Evolutionary conservation across 306 rosid genomes (phyloP).

Genomic region (Vigna radiata): DNA sequence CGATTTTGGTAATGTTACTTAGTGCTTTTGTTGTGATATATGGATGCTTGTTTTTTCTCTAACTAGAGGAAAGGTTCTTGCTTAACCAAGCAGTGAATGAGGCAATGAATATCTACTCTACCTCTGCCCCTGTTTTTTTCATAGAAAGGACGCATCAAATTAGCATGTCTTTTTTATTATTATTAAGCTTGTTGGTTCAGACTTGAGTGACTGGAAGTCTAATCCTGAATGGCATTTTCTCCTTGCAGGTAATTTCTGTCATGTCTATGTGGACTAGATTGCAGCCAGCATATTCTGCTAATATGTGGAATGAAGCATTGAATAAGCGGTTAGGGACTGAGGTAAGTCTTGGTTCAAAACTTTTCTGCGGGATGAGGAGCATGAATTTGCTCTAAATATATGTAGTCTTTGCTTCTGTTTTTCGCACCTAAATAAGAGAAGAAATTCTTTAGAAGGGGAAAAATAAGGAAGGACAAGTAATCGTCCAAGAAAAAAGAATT

Average conservation of each 20-base stretch:
- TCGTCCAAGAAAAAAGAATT: neutral
- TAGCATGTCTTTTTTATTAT: neutral
- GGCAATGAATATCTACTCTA: neutral
- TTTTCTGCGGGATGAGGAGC: constrained; percentile 4
- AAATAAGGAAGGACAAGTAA: neutral
- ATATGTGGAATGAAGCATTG: constrained; percentile 97
- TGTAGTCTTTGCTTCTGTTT: neutral
- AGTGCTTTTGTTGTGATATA: constrained; percentile 1
- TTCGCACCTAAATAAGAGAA: neutral
- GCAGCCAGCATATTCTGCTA: constrained; percentile 95
- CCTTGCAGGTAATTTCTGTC: constrained; percentile 87
- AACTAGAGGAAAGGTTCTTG: neutral
- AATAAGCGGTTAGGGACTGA: constrained; percentile 89
- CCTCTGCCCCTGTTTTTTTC: neutral
- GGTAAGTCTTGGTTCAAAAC: constrained; percentile 48
- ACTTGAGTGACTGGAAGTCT: constrained; percentile 16
- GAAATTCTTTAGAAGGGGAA: neutral
- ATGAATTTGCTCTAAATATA: constrained; percentile 21
- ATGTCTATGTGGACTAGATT: constrained; percentile 96
- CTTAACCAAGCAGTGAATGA: neutral
- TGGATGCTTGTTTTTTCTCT: neutral
- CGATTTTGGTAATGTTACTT: constrained; percentile 19
- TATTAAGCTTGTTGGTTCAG: constrained; percentile 1
- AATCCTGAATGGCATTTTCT: constrained; percentile 35
- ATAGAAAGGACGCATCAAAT: neutral